A percentile compares a stretch with the other conserved stretches of the same genome.
Evolutionary conservation across 1,284 basidiomycete genomes (phyloP).

Genomic region (Pascua guehoae): DNA sequence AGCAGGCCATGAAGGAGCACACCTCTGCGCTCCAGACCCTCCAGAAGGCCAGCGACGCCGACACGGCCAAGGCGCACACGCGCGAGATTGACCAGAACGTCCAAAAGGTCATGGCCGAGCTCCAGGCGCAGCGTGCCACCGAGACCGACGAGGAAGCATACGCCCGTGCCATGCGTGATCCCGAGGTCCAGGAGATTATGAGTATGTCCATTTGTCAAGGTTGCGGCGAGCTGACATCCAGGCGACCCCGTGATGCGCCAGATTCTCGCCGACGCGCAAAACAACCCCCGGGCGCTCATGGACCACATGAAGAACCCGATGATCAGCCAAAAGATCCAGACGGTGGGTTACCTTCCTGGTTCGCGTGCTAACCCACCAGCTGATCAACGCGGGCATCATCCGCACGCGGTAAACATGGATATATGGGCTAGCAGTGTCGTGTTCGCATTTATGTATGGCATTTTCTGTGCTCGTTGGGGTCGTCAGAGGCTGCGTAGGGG

Average conservation of each 20-base stretch:
- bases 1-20: slow-evolving; percentile 88
- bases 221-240: no score
- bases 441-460: background rate
- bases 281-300: slow-evolving; percentile 81
- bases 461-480: background rate
- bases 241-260: slow-evolving; percentile 68
- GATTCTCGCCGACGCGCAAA: slow-evolving; percentile 91
- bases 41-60: slow-evolving; percentile 68
- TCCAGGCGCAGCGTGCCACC: slow-evolving; percentile 73
- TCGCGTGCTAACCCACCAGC: slow-evolving; percentile 58
- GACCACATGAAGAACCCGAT: slow-evolving; percentile 96
- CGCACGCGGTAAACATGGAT: slow-evolving; percentile 32
- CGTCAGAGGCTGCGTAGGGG: no score
- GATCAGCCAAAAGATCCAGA: slow-evolving; percentile 16
- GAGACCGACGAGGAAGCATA: slow-evolving; percentile 93
- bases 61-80: slow-evolving; percentile 71
- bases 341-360: background rate
- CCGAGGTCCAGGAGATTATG: slow-evolving; percentile 75
- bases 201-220: slow-evolving; percentile 10
- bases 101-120: slow-evolving; percentile 72
- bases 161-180: slow-evolving; percentile 92
- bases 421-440: background rate
- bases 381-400: slow-evolving; percentile 92
- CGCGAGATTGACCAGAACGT: slow-evolving; percentile 76
- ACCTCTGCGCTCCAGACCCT: slow-evolving; percentile 77